phyloP scores from a whole-genome alignment of 805 yeast genomes.

The Zygotorulaspora danielsina region DNA sequence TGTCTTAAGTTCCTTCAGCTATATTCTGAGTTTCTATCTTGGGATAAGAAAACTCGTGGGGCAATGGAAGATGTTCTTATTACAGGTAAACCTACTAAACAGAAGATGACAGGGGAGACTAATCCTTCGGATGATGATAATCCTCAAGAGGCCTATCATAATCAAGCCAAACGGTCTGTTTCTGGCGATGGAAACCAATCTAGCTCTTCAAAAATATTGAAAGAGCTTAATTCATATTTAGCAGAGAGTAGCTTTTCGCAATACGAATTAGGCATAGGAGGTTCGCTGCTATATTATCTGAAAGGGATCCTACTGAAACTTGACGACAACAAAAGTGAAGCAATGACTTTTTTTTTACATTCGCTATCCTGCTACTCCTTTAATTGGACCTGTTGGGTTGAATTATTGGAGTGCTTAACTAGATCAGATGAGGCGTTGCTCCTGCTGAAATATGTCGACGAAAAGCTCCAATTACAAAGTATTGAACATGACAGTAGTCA shows the following conservation, averaged over 20 bases:
- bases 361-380: slow-evolving; percentile 69
- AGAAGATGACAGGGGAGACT: slow-evolving; percentile 7
- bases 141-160: slow-evolving; percentile 3
- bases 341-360: slow-evolving; percentile 55
- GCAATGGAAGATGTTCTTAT: slow-evolving; percentile 63
- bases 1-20: slow-evolving; percentile 54
- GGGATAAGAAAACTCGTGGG: slow-evolving; percentile 72
- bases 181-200: slow-evolving; percentile 26
- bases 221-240: slow-evolving; percentile 37
- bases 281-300: slow-evolving; percentile 63
- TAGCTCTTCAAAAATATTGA: slow-evolving; percentile 36
- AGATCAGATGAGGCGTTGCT: slow-evolving; percentile 56
- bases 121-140: slow-evolving; percentile 11
- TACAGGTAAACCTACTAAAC: slow-evolving; percentile 26
- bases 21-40: slow-evolving; percentile 67
- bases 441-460: slow-evolving; percentile 39
- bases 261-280: slow-evolving; percentile 25
- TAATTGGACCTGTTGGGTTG: slow-evolving; percentile 95
- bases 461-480: slow-evolving; percentile 19
- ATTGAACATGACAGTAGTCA: slow-evolving; percentile 17
- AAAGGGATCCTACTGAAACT: slow-evolving; percentile 60
- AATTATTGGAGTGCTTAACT: slow-evolving; percentile 57
- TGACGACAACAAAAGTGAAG: slow-evolving; percentile 55
- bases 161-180: slow-evolving; percentile 1
- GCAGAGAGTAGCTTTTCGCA: slow-evolving; percentile 3